These are phyloP conservation scores for Trichocladium antarcticum DNA, from an alignment of 495 filamentous ascomycete genomes.

Conservation along the genomic window DNA sequence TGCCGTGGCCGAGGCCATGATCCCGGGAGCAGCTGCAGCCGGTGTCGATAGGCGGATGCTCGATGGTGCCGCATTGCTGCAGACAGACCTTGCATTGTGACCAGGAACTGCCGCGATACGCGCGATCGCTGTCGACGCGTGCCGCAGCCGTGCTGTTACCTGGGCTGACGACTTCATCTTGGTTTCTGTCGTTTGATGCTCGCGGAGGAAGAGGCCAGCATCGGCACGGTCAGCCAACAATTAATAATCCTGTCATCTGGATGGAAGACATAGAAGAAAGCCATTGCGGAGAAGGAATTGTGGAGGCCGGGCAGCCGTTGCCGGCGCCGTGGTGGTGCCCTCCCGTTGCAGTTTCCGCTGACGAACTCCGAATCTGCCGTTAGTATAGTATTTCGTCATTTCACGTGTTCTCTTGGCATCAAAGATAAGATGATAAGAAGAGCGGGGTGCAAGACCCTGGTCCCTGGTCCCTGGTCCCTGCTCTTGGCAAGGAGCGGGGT, in stretches of 20 bases:
- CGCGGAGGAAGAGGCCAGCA: no score
- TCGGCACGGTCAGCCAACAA: no score
- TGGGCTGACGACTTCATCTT: slow-evolving; percentile 16
- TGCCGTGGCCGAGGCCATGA: slow-evolving; percentile 10
- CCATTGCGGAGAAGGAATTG: neutral
- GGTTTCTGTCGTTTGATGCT: neutral
- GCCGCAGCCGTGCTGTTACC: slow-evolving; percentile 9
- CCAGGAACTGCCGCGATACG: neutral
- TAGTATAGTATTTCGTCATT: slow-evolving; percentile 20
- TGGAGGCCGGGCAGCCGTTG: slow-evolving; percentile 2
- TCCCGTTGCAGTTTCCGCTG: neutral
- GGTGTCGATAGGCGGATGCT: slow-evolving; percentile 6
- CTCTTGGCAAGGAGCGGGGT: neutral
- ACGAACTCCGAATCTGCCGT: neutral
- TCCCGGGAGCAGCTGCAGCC: neutral
- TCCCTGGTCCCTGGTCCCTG: neutral
- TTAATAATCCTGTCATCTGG: no score
- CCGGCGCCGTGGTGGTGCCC: slow-evolving; percentile 7
- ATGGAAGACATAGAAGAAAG: no score
- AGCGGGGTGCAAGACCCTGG: neutral
- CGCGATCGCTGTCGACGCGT: slow-evolving; percentile 6
- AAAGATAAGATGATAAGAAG: neutral
- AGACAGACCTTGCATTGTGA: neutral
- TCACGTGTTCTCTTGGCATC: slow-evolving; percentile 20
- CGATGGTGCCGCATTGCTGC: slow-evolving; percentile 7